phyloP scores from a whole-genome alignment of 208 protist species.

The Crithidia mellificae region DNA sequence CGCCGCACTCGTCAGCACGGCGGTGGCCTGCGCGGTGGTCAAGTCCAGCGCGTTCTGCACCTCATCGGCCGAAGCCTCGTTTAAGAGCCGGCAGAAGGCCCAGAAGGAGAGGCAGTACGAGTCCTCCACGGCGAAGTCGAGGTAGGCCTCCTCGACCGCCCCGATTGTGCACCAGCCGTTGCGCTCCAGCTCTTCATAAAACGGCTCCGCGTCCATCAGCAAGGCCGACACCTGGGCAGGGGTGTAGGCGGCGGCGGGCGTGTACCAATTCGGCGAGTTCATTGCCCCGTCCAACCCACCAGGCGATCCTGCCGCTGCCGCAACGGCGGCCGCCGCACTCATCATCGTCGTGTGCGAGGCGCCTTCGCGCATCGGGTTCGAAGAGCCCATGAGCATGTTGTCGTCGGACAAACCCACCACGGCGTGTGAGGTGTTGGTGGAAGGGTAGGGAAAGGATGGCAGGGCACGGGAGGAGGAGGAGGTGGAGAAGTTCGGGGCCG shows the following conservation, averaged over 20 bases:
- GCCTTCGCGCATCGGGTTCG: not conserved
- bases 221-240: constrained; percentile 24
- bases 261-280: constrained; percentile 2
- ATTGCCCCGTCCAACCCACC: not conserved
- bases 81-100: constrained; percentile 60
- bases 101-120: constrained; percentile 65
- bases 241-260: not conserved
- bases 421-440: not conserved
- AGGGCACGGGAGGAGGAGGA: constrained; percentile 8
- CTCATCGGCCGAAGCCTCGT: constrained; percentile 34
- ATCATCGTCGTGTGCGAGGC: not conserved
- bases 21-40: constrained; percentile 37
- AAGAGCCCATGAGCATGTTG: constrained; percentile 5
- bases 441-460: not conserved
- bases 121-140: constrained; percentile 53
- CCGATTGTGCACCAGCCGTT: constrained; percentile 42
- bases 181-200: constrained; percentile 31
- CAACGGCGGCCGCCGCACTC: not conserved
- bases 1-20: constrained; percentile 42
- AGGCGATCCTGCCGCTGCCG: not conserved
- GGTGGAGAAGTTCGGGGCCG: not conserved
- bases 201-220: constrained; percentile 31
- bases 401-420: not conserved
- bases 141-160: constrained; percentile 62
- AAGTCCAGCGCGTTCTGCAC: constrained; percentile 53